Percentiles rank a stretch among this genome's conserved stretches.
Conservation (phyloP, 208 protist genomes). For the Crithidia sp. region DNA sequence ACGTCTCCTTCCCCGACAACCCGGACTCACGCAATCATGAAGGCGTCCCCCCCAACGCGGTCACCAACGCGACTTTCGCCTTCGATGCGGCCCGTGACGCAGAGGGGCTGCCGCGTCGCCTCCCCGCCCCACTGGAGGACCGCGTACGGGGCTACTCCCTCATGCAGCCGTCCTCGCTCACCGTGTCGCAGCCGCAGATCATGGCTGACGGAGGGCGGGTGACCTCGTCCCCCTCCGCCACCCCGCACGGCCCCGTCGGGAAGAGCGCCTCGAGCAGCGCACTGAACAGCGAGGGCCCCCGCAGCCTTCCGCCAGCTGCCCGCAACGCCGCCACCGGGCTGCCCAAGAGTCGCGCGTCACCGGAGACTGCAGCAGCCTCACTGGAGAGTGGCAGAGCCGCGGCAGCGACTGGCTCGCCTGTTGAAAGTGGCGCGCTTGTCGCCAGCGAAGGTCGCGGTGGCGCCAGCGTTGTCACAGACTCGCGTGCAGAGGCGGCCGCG, state of each 20-base stretch:
- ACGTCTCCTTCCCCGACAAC: neutral
- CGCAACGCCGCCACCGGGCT: too few relatives aligned
- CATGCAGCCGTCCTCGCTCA: neutral
- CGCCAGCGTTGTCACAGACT: neutral
- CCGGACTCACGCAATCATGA: too few relatives aligned
- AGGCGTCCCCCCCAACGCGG: neutral
- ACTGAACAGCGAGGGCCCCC: too few relatives aligned
- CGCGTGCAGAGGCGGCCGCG: neutral
- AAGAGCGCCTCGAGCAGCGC: too few relatives aligned
- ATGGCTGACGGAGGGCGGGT: neutral
- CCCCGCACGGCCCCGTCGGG: too few relatives aligned
- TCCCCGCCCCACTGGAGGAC: neutral
- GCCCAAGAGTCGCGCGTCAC: too few relatives aligned
- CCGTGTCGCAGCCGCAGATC: neutral
- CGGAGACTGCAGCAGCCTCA: too few relatives aligned
- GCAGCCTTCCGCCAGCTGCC: too few relatives aligned
- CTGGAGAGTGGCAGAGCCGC: neutral
- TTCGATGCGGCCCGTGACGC: neutral
- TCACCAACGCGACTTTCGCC: too few relatives aligned
- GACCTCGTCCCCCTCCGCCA: too few relatives aligned
- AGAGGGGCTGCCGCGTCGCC: neutral
- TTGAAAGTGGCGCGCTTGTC: slow-evolving; percentile 1
- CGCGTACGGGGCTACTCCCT: slow-evolving; percentile 15
- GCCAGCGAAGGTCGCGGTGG: neutral
- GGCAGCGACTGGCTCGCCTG: neutral